These are phyloP conservation scores for Peronospora belbahrii DNA, from an alignment of 352 stramenopile species.

Conservation along the genomic window DNA sequence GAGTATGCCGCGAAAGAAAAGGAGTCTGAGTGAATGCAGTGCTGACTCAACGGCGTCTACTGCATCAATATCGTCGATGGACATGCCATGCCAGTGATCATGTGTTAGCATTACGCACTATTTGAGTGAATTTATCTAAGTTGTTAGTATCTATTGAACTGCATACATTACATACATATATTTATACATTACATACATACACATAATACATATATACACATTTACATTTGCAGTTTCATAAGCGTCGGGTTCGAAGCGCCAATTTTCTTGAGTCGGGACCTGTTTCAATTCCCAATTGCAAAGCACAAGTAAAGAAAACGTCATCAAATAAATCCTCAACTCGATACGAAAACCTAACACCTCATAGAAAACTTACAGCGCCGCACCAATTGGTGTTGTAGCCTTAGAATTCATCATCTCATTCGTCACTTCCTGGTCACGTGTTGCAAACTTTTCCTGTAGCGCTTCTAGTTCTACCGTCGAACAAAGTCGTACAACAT, in stretches of 20 bases:
- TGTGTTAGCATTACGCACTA: too few relatives aligned
- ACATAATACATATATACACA: too few relatives aligned
- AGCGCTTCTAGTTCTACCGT: slow-evolving; percentile 47
- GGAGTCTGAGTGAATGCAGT: too few relatives aligned
- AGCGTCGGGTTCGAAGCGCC: slow-evolving; percentile 53
- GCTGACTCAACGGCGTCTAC: too few relatives aligned
- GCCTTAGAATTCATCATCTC: slow-evolving; percentile 58
- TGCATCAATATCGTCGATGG: too few relatives aligned
- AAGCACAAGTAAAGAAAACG: neutral
- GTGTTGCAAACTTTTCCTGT: slow-evolving; percentile 57
- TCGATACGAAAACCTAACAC: neutral
- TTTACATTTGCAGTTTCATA: slow-evolving; percentile 64
- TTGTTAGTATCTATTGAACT: too few relatives aligned
- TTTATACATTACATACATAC: too few relatives aligned
- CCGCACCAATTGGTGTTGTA: slow-evolving; percentile 43
- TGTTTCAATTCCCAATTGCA: slow-evolving; percentile 14
- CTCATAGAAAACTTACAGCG: slow-evolving; percentile 28
- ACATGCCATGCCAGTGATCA: too few relatives aligned
- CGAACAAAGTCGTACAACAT: slow-evolving; percentile 68
- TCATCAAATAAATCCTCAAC: neutral
- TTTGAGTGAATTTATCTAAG: too few relatives aligned
- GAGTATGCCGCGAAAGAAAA: too few relatives aligned
- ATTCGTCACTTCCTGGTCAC: slow-evolving; percentile 46
- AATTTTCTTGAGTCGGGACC: slow-evolving; percentile 63
- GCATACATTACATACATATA: too few relatives aligned